These are phyloP conservation scores for Phytophthora palmivora DNA, from an alignment of 352 stramenopile species.

Conservation along the genomic window DNA sequence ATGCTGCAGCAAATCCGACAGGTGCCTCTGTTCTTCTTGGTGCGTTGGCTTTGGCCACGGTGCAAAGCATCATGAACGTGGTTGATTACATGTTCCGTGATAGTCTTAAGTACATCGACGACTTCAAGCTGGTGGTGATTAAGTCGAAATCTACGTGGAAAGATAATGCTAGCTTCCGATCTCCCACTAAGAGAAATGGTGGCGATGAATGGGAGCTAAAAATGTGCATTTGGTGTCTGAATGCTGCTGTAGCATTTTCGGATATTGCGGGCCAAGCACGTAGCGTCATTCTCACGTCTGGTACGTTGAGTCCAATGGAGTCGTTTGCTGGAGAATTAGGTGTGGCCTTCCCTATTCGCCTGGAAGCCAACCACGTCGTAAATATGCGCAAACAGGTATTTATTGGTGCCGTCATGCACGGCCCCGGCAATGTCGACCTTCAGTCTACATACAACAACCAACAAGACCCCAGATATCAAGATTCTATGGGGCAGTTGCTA, in stretches of 20 bases:
- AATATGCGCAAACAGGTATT: slow-evolving; percentile 90
- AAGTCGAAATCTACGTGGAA: slow-evolving; percentile 37
- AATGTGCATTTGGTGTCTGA: slow-evolving; percentile 89
- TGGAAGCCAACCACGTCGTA: slow-evolving; percentile 89
- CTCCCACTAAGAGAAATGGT: slow-evolving; percentile 34
- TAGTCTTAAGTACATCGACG: slow-evolving; percentile 79
- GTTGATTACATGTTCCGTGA: slow-evolving; percentile 85
- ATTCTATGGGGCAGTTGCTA: slow-evolving; percentile 81
- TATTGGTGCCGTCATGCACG: slow-evolving; percentile 75
- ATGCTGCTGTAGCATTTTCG: slow-evolving; percentile 84
- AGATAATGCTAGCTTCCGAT: slow-evolving; percentile 30
- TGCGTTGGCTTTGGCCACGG: slow-evolving; percentile 59
- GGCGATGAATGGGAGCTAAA: slow-evolving; percentile 67
- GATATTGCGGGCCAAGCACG: slow-evolving; percentile 71
- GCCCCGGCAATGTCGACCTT: slow-evolving; percentile 69
- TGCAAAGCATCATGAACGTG: slow-evolving; percentile 71
- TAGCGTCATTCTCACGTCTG: slow-evolving; percentile 86
- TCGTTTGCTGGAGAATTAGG: slow-evolving; percentile 88
- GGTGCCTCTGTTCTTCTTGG: slow-evolving; percentile 50
- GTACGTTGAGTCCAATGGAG: slow-evolving; percentile 88
- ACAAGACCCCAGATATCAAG: slow-evolving; percentile 81
- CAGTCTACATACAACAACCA: slow-evolving; percentile 86
- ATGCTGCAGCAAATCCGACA: slow-evolving; percentile 35
- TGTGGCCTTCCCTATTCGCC: slow-evolving; percentile 77
- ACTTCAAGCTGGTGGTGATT: slow-evolving; percentile 78